Conservation (phyloP, 257 asterid species). For the Primulina eburnea region DNA sequence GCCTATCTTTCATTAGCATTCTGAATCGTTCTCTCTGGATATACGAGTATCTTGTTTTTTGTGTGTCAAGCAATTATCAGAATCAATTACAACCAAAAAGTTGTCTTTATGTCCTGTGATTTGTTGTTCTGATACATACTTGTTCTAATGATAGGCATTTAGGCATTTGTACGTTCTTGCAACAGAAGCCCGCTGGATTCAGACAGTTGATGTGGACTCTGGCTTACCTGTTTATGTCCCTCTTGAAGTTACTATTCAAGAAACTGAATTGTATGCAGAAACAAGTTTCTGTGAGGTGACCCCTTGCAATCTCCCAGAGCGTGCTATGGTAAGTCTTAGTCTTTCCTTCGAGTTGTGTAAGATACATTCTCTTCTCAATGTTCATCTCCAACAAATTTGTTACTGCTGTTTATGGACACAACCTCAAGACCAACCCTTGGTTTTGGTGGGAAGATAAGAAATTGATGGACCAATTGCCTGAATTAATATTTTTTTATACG, state of each 20-base stretch:
- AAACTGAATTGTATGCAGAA: slow-evolving; percentile 76
- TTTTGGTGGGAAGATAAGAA: background rate
- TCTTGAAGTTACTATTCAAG: slow-evolving; percentile 75
- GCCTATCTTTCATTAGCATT: slow-evolving; percentile 8
- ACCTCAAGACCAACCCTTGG: slow-evolving; percentile 5
- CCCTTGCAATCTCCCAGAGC: slow-evolving; percentile 97
- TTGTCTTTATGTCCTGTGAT: slow-evolving; percentile 9
- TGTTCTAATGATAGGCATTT: slow-evolving; percentile 63
- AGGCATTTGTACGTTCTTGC: slow-evolving; percentile 98
- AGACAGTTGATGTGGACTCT: slow-evolving; percentile 93
- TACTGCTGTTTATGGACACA: background rate
- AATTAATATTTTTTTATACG: slow-evolving; percentile 5
- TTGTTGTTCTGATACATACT: slow-evolving; percentile 17
- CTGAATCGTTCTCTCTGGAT: background rate
- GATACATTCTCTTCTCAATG: slow-evolving; percentile 4
- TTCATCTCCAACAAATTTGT: slow-evolving; percentile 12
- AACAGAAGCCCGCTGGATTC: slow-evolving; percentile 98
- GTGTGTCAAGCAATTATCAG: background rate
- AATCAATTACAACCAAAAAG: slow-evolving; percentile 3
- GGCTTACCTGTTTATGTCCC: slow-evolving; percentile 94
- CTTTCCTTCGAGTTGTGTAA: slow-evolving; percentile 15
- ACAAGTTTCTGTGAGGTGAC: slow-evolving; percentile 94
- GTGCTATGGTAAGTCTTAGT: slow-evolving; percentile 67
- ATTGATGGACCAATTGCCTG: background rate
- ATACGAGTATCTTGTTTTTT: slow-evolving; percentile 10